Conservation (phyloP, 2,329 filamentous ascomycete species). For the Verticillium zaregamsianum region DNA sequence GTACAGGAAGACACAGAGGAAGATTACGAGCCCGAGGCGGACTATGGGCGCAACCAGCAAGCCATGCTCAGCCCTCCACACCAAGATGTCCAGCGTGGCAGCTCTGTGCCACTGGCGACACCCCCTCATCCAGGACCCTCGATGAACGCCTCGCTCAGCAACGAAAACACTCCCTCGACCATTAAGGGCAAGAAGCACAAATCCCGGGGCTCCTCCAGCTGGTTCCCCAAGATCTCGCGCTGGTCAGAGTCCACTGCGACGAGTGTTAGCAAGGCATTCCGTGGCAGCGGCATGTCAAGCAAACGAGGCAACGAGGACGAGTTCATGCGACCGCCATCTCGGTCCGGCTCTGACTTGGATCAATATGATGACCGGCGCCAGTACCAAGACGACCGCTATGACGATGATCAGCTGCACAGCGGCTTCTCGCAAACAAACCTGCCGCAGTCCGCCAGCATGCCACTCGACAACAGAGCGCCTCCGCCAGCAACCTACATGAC, state of each 20-base stretch:
- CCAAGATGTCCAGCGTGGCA: conserved; percentile 37
- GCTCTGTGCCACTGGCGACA: conserved; percentile 50
- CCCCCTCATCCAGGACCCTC: conserved; percentile 49
- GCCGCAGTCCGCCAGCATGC: conserved; percentile 18
- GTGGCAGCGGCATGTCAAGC: conserved; percentile 56
- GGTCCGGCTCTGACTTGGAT: conserved; percentile 71
- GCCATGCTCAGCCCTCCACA: conserved; percentile 55
- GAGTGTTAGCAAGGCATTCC: conserved; percentile 74
- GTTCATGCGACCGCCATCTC: conserved; percentile 59
- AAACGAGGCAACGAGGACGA: conserved; percentile 59
- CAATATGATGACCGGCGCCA: conserved; percentile 58
- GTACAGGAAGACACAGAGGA: conserved; percentile 83
- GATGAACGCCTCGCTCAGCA: conserved; percentile 52
- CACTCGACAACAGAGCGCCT: conserved; percentile 14
- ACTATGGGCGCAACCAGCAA: conserved; percentile 22
- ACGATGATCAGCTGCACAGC: conserved; percentile 56
- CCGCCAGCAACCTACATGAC: conserved; percentile 52
- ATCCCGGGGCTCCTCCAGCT: conserved; percentile 71
- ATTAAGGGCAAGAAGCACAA: conserved; percentile 86
- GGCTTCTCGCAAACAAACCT: conserved; percentile 53
- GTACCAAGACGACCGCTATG: conserved; percentile 49
- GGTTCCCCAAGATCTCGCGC: conserved; percentile 88
- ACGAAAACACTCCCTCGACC: conserved; percentile 73
- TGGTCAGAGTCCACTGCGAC: conserved; percentile 97
- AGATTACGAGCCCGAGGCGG: conserved; percentile 53